These are phyloP conservation scores for Candida morakotiae DNA, from an alignment of 805 yeast genomes.

Conservation along the genomic window DNA sequence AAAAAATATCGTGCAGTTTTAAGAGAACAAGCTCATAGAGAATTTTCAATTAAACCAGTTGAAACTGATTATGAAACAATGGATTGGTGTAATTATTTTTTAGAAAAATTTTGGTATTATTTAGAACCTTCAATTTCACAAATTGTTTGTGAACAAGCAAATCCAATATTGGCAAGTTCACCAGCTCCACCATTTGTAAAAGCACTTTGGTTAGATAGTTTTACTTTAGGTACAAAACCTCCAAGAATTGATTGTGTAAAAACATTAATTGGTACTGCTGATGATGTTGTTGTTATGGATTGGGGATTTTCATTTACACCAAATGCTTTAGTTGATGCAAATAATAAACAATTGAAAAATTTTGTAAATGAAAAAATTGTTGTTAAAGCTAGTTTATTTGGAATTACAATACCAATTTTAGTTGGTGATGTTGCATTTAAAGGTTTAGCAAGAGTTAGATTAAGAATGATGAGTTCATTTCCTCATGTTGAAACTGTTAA, in stretches of 20 bases:
- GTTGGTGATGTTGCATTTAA: constrained; percentile 77
- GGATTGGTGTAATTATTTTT: constrained; percentile 91
- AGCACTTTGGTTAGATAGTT: constrained; percentile 77
- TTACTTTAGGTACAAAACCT: constrained; percentile 93
- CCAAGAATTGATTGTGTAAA: constrained; percentile 89
- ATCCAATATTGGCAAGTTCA: constrained; percentile 74
- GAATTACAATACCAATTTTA: constrained; percentile 72
- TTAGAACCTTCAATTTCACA: constrained; percentile 87
- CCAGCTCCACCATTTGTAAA: constrained; percentile 82
- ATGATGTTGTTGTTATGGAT: constrained; percentile 95
- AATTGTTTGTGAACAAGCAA: constrained; percentile 80
- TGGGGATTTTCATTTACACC: constrained; percentile 94
- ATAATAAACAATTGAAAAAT: constrained; percentile 78
- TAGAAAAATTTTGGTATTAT: constrained; percentile 88
- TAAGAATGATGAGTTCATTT: constrained; percentile 84
- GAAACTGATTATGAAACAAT: constrained; percentile 89
- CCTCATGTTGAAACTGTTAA: constrained; percentile 94
- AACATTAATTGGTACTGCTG: constrained; percentile 83
- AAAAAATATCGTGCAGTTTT: constrained; percentile 71
- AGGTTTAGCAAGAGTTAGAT: constrained; percentile 70
- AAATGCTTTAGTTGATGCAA: constrained; percentile 79
- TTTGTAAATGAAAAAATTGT: constrained; percentile 79
- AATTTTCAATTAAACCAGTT: constrained; percentile 71
- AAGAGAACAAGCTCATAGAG: constrained; percentile 82
- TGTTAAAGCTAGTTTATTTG: constrained; percentile 78